These are phyloP conservation scores for Eugenia klotzschiana DNA, from an alignment of 441 rosid genomes.

Conservation along the genomic window DNA sequence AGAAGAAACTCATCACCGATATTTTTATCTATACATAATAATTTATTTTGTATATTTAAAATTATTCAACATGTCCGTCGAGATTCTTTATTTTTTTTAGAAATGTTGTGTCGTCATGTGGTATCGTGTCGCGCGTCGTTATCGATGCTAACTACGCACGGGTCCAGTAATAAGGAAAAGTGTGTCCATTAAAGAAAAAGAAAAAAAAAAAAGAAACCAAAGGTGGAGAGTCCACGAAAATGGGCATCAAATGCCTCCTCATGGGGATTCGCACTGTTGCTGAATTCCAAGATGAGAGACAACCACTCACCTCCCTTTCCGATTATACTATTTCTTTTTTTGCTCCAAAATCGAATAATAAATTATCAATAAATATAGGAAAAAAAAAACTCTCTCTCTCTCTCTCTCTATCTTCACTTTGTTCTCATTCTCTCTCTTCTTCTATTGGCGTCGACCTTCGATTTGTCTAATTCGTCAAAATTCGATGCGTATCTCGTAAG, in stretches of 20 bases:
- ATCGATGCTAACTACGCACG: not conserved
- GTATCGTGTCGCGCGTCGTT: too few species aligned
- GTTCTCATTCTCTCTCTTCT: not conserved
- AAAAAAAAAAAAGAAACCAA: not conserved
- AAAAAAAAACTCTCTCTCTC: not conserved
- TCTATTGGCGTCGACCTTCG: not conserved
- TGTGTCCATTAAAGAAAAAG: not conserved
- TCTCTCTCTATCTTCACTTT: too few species aligned
- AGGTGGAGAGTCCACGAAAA: constrained; percentile 36
- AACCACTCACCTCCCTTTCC: not conserved
- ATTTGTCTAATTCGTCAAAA: not conserved
- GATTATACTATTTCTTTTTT: not conserved
- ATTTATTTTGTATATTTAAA: too few species aligned
- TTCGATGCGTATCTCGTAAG: not conserved
- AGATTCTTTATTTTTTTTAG: too few species aligned
- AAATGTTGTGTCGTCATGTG: too few species aligned
- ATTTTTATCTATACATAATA: too few species aligned
- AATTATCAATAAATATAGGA: not conserved
- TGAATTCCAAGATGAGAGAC: constrained; percentile 43
- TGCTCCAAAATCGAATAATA: not conserved
- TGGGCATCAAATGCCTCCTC: constrained; percentile 57
- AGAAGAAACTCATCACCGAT: too few species aligned
- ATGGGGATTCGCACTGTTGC: constrained; percentile 68
- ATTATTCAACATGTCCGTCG: too few species aligned
- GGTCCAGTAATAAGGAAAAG: not conserved